Percentiles rank a stretch among this genome's conserved stretches.
Evolutionary conservation across 176 grass and related monocot species (phyloP).

Genomic region (Oryza meyeriana): DNA sequence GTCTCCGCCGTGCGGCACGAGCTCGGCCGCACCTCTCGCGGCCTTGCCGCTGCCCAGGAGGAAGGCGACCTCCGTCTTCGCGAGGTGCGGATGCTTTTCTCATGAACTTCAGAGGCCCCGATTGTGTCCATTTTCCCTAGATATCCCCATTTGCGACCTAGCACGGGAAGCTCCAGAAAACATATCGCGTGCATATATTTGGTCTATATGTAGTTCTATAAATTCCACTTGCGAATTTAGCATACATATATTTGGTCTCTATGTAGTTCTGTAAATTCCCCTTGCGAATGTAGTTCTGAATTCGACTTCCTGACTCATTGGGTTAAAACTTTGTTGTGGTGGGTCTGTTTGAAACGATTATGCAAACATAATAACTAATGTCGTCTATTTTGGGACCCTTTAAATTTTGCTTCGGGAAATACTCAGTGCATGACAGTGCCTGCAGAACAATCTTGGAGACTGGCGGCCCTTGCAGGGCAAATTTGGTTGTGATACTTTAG

Average conservation of each 20-base stretch:
- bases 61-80: constrained; percentile 77
- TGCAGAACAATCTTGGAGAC: background rate
- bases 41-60: constrained; percentile 46
- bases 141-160: too few species aligned
- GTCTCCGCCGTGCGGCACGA: constrained; percentile 70
- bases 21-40: constrained; percentile 48
- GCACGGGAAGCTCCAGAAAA: too few species aligned
- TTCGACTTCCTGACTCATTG: background rate
- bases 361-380: constrained; percentile 3
- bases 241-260: constrained; percentile 34
- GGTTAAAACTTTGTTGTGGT: background rate
- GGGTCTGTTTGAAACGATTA: background rate
- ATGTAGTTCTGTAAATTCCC: background rate
- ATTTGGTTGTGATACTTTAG: background rate
- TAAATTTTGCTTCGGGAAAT: background rate
- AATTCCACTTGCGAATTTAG: background rate
- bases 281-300: background rate
- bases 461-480: background rate
- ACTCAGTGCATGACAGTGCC: background rate
- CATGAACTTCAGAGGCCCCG: too few species aligned
- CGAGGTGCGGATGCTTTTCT: constrained; percentile 57
- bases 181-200: too few species aligned
- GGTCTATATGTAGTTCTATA: background rate
- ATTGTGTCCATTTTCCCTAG: too few species aligned
- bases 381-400: background rate